phyloP scores from a whole-genome alignment of 768 basidiomycete species.

The Tephrocybe sp. region DNA sequence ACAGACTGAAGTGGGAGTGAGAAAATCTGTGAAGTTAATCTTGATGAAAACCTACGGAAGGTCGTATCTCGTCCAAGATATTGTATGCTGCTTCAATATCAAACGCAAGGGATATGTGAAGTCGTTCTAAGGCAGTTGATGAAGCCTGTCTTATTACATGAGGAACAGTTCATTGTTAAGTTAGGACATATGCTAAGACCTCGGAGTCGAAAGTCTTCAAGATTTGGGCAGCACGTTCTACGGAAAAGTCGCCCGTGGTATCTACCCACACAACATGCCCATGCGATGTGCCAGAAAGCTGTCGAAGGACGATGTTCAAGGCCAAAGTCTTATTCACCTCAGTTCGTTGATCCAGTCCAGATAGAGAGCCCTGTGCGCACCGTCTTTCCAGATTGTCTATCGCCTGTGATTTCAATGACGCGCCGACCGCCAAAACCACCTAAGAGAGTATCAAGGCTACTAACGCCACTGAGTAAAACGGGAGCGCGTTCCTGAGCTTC shows the following conservation, averaged over 20 bases:
- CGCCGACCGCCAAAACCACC: conserved; percentile 47
- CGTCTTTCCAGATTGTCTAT: conserved; percentile 65
- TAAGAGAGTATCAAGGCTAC: conserved; percentile 52
- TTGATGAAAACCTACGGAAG: conserved; percentile 19
- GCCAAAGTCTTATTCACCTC: conserved; percentile 49
- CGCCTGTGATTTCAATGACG: conserved; percentile 71
- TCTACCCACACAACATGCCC: conserved; percentile 68
- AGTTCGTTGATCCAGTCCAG: neutral
- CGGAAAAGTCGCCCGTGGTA: conserved; percentile 65
- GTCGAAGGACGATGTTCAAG: conserved; percentile 55
- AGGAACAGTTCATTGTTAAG: neutral
- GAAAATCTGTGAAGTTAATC: neutral
- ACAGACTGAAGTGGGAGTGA: neutral
- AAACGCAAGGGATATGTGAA: conserved; percentile 59
- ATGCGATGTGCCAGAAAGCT: conserved; percentile 40
- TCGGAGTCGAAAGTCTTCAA: conserved; percentile 29
- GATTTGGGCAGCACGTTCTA: conserved; percentile 42
- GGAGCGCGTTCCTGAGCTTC: conserved; percentile 16
- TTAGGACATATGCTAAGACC: conserved; percentile 12
- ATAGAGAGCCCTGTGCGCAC: conserved; percentile 36
- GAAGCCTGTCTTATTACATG: conserved; percentile 18
- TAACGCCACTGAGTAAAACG: conserved; percentile 38
- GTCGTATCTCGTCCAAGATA: conserved; percentile 45
- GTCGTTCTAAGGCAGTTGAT: conserved; percentile 44
- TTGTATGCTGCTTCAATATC: conserved; percentile 54